Evolutionary conservation across 305 asterid genomes (phyloP), one percentile per base, ranked within the genome.

Genomic region (Ilex paraguariensis): DNA sequence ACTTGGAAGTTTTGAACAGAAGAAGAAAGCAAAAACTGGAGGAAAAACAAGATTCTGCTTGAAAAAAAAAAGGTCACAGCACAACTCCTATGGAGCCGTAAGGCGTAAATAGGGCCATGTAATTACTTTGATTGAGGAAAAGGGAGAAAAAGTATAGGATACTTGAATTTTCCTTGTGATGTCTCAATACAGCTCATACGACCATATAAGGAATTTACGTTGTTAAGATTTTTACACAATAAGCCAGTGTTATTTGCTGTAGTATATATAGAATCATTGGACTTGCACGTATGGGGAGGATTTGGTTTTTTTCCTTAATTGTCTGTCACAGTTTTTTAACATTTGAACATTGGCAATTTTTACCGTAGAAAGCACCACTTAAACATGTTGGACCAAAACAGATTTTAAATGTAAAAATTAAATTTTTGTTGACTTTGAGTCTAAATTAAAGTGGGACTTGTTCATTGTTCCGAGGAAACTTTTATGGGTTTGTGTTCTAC

Each of bases 21-120:
- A 64, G 65, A 67, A 66, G 53, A 59, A 73, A 31, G 39, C 66
- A 69, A 53, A 65, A 71, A 54, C 45, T 57, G 66, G 55, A 56
- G 64, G 71, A 78, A 79, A 71, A 67, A 58, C 48, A 64, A 32
- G 68, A 61, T 70, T 61, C 71, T 67, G 52, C 52, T 70, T 67
- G 69, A 21, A 33, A 61, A 60, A 44, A 11, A 55, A 21, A 21
- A 21, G 28, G 28, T 21, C 28, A 21, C 28, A 21, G 72, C 68
- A 36, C 52, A 60, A 68, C 59, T 55, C 90, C 84, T 87, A 64
- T 81, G 95, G 84, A 84, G 87, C 95, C 94, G 96, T 68, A 92
- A 92, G 97, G 97, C 71, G 59, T 62, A 60, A 70, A 59, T 81
- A 70, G 93, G 95, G 75, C 74, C 70, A 73, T 84, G 88, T 86